Percentiles rank a stretch among this genome's conserved stretches.
These are phyloP conservation scores for Pelargonium nanum DNA, from an alignment of 345 rosid genomes.

Conservation along the genomic window DNA sequence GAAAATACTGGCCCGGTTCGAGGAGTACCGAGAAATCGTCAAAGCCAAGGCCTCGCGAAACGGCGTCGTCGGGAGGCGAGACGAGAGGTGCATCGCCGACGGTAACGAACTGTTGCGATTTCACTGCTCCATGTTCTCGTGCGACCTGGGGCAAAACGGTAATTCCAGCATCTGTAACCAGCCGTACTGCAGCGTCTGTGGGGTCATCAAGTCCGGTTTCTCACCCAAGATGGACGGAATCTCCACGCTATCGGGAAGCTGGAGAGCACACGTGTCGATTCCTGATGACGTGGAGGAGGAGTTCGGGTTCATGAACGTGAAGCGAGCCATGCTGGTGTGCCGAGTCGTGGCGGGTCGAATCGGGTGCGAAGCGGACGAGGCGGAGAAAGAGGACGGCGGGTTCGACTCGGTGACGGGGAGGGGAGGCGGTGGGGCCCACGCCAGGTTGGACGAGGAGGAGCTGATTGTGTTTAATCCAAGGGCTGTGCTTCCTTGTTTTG, in stretches of 20 bases:
- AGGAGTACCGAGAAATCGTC: slow-evolving; percentile 80
- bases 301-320: slow-evolving; percentile 87
- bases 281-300: slow-evolving; percentile 79
- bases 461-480: slow-evolving; percentile 83
- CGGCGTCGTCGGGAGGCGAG: slow-evolving; percentile 27
- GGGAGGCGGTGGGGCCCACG: slow-evolving; percentile 32
- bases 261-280: slow-evolving; percentile 76
- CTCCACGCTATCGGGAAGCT: slow-evolving; percentile 59
- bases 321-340: slow-evolving; percentile 81
- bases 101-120: slow-evolving; percentile 93
- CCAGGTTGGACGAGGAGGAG: slow-evolving; percentile 70
- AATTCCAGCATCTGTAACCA: slow-evolving; percentile 46
- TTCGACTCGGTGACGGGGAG: slow-evolving; percentile 63
- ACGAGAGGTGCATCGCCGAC: slow-evolving; percentile 91
- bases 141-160: slow-evolving; percentile 59
- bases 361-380: slow-evolving; percentile 44
- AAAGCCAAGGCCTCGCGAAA: slow-evolving; percentile 54
- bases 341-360: slow-evolving; percentile 81
- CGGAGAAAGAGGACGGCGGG: slow-evolving; percentile 51
- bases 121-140: slow-evolving; percentile 76
- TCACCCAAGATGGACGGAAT: slow-evolving; percentile 88
- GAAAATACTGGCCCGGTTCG: slow-evolving; percentile 64
- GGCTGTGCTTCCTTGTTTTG: slow-evolving; percentile 98
- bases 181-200: slow-evolving; percentile 78
- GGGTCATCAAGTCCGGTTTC: slow-evolving; percentile 71